Conservation (phyloP, 1,139 yeast genomes). For the Torulaspora pretoriensis region DNA sequence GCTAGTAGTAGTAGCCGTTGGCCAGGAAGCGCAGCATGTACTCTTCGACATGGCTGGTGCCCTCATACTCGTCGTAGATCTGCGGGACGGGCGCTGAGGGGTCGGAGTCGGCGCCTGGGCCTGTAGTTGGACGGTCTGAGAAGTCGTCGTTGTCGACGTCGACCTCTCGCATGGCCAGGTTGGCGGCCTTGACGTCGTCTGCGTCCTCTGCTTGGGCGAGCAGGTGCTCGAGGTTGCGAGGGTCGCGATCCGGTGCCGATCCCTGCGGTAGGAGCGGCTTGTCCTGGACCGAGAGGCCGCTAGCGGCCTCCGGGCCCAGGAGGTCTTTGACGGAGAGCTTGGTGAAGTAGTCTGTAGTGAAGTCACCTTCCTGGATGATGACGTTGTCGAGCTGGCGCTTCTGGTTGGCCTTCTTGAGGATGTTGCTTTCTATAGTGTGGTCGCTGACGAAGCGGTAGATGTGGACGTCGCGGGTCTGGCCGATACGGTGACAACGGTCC, state of each 20-base stretch:
- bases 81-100: slow-evolving; percentile 22
- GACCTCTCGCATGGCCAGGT: slow-evolving; percentile 81
- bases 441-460: slow-evolving; percentile 95
- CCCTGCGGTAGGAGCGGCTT: slow-evolving; percentile 37
- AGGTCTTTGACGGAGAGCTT: slow-evolving; percentile 86
- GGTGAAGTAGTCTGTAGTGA: slow-evolving; percentile 93
- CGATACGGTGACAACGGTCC: slow-evolving; percentile 98
- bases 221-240: slow-evolving; percentile 54
- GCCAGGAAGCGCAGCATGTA: slow-evolving; percentile 92
- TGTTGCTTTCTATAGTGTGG: slow-evolving; percentile 93
- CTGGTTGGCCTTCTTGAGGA: slow-evolving; percentile 89
- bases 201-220: slow-evolving; percentile 95
- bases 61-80: slow-evolving; percentile 60
- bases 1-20: slow-evolving; percentile 58
- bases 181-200: slow-evolving; percentile 92
- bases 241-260: slow-evolving; percentile 29
- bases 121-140: slow-evolving; percentile 39
- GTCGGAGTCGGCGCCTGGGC: slow-evolving; percentile 22
- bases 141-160: slow-evolving; percentile 83
- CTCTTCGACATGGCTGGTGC: slow-evolving; percentile 88
- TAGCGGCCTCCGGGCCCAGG: slow-evolving; percentile 58
- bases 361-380: slow-evolving; percentile 96
- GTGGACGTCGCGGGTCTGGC: slow-evolving; percentile 96
- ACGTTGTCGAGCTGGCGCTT: slow-evolving; percentile 93
- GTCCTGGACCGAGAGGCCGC: slow-evolving; percentile 33